Base-by-base conservation (phyloP, 1,139 yeast genomes). In the Candida sp. region DNA sequence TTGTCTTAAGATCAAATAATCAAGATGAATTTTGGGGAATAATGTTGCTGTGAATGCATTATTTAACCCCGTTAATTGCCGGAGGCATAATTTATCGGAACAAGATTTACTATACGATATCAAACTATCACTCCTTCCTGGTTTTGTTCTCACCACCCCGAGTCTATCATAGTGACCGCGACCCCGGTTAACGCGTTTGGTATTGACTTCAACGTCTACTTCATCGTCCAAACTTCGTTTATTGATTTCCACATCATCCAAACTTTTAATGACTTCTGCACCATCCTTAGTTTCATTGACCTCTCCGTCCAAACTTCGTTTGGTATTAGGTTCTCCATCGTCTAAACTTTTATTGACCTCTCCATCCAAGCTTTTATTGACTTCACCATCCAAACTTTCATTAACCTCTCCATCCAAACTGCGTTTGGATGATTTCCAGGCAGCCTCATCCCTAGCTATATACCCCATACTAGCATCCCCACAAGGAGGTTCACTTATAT, bases 111-210 rank as follows among this genome's bases (percentile, higher is more conserved):
- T 86, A 36, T 75, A 62, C 0, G 95, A 79, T 2, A 81, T 49
- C 2, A 77, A 71, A 3, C 97, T 84, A 57, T 91, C 97, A 15
- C 73, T 61, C 43, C 97, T 64, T 2, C 98, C 99, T 0, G 98
- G 99, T 57, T 91, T 91, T 0, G 97, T 91, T 49, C 99, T 69
- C 0, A 90, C 90, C 4, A 70, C 61, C 0, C 96, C 96, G 1
- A 73, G 61, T 27, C 63, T 56, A 22, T 66, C 68, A 52, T 80
- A 86, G 55, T 81, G 73, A 36, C 76, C 79, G 38, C 97, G 63
- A 0, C 98, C 97, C 49, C 97, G 61, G 2, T 53, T 38, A 2
- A 53, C 27, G 23, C 39, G 21, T 22, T 37, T 37, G 5, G 22
- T 11, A 9, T 39, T 39, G 27, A 25, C 38, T 42, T 49, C 36